Evolutionary conservation across 2,329 filamentous ascomycete species (phyloP).

Genomic region (Lecanicillium sp.): DNA sequence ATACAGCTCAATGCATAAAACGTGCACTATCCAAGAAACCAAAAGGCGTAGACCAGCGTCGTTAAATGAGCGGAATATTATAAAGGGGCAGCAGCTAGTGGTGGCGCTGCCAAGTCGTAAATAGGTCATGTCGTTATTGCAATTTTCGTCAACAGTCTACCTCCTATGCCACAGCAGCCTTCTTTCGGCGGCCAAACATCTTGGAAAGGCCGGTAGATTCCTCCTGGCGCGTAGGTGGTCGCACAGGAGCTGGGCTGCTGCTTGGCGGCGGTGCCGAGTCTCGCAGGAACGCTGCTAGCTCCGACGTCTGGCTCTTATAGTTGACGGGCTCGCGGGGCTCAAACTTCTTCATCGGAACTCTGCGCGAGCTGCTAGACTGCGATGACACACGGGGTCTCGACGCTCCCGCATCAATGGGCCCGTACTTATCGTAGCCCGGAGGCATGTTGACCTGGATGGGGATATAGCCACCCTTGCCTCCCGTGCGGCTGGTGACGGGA

Average conservation of each 20-base stretch:
- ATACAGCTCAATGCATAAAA: too few species aligned
- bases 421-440: constrained; percentile 34
- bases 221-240: constrained; percentile 25
- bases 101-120: too few species aligned
- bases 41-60: too few species aligned
- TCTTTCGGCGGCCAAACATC: constrained; percentile 44
- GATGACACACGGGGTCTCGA: constrained; percentile 13
- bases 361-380: constrained; percentile 21
- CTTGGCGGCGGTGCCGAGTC: constrained; percentile 57
- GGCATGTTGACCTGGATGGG: constrained; percentile 47
- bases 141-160: too few species aligned
- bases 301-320: constrained; percentile 51
- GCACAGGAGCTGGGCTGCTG: constrained; percentile 15
- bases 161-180: constrained; percentile 19
- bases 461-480: constrained; percentile 33
- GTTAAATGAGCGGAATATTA: too few species aligned
- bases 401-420: constrained; percentile 16
- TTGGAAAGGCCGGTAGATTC: constrained; percentile 35
- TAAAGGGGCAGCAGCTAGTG: too few species aligned
- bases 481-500: constrained; percentile 1
- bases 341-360: constrained; percentile 49
- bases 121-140: too few species aligned
- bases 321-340: constrained; percentile 46
- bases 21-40: too few species aligned
- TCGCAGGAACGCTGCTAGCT: constrained; percentile 65